A percentile compares a stretch with the other conserved stretches of the same genome.
These are phyloP conservation scores for Mycena pura DNA, from an alignment of 768 basidiomycete genomes.

Conservation along the genomic window DNA sequence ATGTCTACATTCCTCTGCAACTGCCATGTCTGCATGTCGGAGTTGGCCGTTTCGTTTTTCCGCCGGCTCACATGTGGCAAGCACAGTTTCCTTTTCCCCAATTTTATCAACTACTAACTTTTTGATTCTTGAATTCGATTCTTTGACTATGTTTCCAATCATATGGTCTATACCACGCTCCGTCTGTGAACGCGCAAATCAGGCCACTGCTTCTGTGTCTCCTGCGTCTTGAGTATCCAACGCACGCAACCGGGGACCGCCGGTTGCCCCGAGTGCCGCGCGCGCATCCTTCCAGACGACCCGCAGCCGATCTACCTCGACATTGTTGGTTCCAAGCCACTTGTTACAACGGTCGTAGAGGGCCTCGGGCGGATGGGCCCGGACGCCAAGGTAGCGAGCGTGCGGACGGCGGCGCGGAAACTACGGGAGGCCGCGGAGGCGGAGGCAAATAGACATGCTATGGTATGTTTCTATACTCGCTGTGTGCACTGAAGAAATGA, in stretches of 20 bases:
- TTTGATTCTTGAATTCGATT: no score
- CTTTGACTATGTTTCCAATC: no score
- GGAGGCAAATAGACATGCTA: slow-evolving; percentile 30
- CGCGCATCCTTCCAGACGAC: slow-evolving; percentile 6
- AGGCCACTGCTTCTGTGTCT: slow-evolving; percentile 52
- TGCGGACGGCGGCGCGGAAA: slow-evolving; percentile 44
- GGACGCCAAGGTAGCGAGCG: slow-evolving; percentile 41
- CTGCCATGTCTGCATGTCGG: slow-evolving; percentile 17
- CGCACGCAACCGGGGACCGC: slow-evolving; percentile 18
- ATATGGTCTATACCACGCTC: no score
- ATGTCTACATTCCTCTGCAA: slow-evolving; percentile 13
- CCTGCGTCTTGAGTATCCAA: slow-evolving; percentile 37
- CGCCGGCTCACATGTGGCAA: slow-evolving; percentile 14
- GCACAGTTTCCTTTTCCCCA: not conserved
- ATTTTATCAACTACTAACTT: not conserved
- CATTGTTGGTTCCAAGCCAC: slow-evolving; percentile 33
- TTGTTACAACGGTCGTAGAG: slow-evolving; percentile 36
- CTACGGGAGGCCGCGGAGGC: slow-evolving; percentile 37
- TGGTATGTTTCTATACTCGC: slow-evolving; percentile 34
- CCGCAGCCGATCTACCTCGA: slow-evolving; percentile 37
- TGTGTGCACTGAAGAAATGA: not conserved
- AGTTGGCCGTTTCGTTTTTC: slow-evolving; percentile 7
- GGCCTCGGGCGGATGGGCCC: slow-evolving; percentile 43
- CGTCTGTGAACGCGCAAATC: no score
- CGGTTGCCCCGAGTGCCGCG: slow-evolving; percentile 31